Percentiles rank a stretch among this genome's conserved stretches.
Conservation (phyloP, 2,329 filamentous ascomycete genomes). For the Epichloe festucae region DNA sequence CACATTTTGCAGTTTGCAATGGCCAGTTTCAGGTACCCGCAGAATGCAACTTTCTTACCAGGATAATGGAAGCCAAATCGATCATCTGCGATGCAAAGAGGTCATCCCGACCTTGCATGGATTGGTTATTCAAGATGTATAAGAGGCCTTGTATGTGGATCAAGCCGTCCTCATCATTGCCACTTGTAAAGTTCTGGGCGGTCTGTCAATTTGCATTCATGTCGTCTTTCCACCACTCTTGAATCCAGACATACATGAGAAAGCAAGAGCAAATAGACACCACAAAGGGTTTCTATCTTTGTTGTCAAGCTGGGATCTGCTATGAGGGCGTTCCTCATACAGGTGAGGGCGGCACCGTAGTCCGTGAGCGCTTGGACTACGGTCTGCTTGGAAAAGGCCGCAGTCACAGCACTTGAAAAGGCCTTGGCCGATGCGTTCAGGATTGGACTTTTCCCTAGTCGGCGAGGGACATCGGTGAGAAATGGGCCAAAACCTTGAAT, state of each 20-base stretch:
- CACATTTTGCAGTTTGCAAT: neutral
- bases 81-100: constrained; percentile 3
- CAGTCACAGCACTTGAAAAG: constrained; percentile 15
- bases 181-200: constrained; percentile 1
- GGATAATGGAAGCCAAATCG: constrained; percentile 2
- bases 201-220: neutral
- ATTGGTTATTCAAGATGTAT: constrained; percentile 1
- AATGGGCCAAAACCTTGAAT: constrained; percentile 33
- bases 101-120: neutral
- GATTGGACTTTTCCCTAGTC: constrained; percentile 31
- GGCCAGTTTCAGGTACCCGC: neutral
- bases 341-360: constrained; percentile 18
- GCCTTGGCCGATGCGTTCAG: constrained; percentile 27
- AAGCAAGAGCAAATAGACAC: constrained; percentile 25
- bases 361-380: constrained; percentile 13
- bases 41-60: neutral
- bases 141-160: constrained; percentile 3
- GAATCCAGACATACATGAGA: constrained; percentile 3
- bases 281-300: constrained; percentile 22
- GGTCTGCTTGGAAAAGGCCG: constrained; percentile 11
- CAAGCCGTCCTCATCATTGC: constrained; percentile 2
- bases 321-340: constrained; percentile 13
- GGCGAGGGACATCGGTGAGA: constrained; percentile 29
- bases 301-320: constrained; percentile 14
- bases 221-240: neutral